phyloP scores from a whole-genome alignment of 2,329 filamentous ascomycete species.

The Tolypocladium pustulatum region DNA sequence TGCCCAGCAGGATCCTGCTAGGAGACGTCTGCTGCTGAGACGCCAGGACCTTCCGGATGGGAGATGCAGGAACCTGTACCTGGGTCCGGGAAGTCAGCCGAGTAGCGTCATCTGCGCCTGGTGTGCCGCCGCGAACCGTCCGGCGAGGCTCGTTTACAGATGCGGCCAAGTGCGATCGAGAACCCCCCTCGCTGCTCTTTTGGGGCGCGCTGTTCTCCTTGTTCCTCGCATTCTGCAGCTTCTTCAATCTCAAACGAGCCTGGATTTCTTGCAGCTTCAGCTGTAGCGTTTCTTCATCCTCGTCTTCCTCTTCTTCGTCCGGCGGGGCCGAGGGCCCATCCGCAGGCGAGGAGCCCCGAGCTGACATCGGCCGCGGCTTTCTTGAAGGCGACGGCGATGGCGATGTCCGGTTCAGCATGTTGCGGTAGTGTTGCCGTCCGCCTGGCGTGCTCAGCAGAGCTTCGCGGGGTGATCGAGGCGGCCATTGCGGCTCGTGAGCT shows the following conservation, averaged over 20 bases:
- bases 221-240: constrained; percentile 52
- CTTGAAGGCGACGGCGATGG: constrained; percentile 54
- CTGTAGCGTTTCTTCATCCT: constrained; percentile 78
- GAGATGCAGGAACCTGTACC: constrained; percentile 66
- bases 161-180: constrained; percentile 9
- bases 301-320: constrained; percentile 32
- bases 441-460: constrained; percentile 59
- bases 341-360: constrained; percentile 5
- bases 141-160: constrained; percentile 10
- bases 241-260: constrained; percentile 78
- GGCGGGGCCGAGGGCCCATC: constrained; percentile 23
- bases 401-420: constrained; percentile 54
- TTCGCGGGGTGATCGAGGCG: constrained; percentile 56
- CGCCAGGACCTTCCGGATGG: constrained; percentile 51
- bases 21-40: constrained; percentile 58
- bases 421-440: constrained; percentile 65
- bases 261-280: constrained; percentile 83
- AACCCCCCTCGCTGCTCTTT: constrained; percentile 9
- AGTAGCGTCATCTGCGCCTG: constrained; percentile 11
- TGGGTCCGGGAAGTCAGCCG: constrained; percentile 14
- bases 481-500: constrained; percentile 48
- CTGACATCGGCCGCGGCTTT: constrained; percentile 8
- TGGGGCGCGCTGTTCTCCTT: constrained; percentile 9
- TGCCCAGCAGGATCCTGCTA: constrained; percentile 68
- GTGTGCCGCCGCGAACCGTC: constrained; percentile 15